Percentiles rank a stretch among this genome's conserved stretches.
Evolutionary conservation across 2,329 filamentous ascomycete species (phyloP).

Genomic region (Botrytis cinerea): DNA sequence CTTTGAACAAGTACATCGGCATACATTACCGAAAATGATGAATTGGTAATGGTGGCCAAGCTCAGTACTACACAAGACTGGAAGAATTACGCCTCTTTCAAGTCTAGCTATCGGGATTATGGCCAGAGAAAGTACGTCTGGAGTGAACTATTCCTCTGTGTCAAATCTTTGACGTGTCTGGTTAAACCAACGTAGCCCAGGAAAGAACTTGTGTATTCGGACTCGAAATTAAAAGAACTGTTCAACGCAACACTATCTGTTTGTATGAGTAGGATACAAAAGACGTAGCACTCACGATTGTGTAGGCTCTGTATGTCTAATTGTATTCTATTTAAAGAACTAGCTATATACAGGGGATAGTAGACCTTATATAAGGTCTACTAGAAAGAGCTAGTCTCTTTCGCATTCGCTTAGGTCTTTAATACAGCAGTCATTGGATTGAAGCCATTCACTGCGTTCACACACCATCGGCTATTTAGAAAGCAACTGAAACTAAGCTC

Average conservation of each 20-base stretch:
- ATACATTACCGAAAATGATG: conserved; percentile 7
- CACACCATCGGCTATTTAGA: background rate
- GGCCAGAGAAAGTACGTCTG: background rate
- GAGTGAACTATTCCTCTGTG: background rate
- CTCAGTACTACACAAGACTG: conserved; percentile 3
- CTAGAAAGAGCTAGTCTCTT: no score
- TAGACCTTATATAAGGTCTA: no score
- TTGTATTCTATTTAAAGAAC: no score
- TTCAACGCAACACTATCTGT: background rate
- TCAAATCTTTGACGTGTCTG: background rate
- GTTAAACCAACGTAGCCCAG: background rate
- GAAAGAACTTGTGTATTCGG: background rate
- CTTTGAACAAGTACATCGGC: background rate
- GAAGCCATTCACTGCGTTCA: no score
- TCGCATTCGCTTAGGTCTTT: no score
- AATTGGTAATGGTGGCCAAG: background rate
- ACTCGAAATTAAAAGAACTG: background rate
- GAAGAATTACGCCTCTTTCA: background rate
- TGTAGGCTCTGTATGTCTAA: no score
- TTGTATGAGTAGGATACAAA: no score
- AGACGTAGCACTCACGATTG: no score
- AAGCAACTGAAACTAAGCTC: conserved; percentile 1
- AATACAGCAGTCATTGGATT: no score
- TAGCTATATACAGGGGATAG: no score
- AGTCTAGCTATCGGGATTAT: background rate